Base-by-base conservation (phyloP, 2,329 filamentous ascomycete genomes). In the Diaporthe ampelina region DNA sequence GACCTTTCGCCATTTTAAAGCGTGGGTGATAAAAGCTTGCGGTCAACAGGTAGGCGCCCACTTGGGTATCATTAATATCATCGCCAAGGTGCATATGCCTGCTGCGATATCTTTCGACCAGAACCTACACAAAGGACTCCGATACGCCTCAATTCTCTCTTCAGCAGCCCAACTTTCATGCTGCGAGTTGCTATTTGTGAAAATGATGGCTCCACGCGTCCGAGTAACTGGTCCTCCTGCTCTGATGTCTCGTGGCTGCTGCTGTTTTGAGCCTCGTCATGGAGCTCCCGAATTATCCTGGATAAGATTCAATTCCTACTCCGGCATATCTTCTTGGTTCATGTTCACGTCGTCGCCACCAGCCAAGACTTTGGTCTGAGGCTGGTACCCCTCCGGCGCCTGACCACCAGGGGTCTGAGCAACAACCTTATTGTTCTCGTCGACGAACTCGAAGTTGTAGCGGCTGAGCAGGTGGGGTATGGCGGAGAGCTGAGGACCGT, bases 401-500 rank as follows among this genome's bases (percentile, higher is more conserved):
- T 89, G 90, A 3, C 90, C 88, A 8, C 95, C 95, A 0, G 95
- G 95, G 4, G 95, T 98, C 37, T 92, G 89, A 3, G 95, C 94
- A 29, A 96, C 94, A 9, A 97, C 92, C 73, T 97, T 93, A 74
- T 95, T 96, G 65, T 94, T 90, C 85, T 99, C 97, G 82, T 99
- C 95, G 58, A 98, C 93, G 79, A 98, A 98, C 81, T 99, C 95
- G 81, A 98, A 98, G 84, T 98, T 97, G 86, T 98, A 99, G 72
- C 95, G 90, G 77, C 95, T 98, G 15, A 99, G 90, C 6, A 98
- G 89, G 82, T 99, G 97, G 0, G 97, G 97, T 73, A 99, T 98
- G 0, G 97, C 97, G 1, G 95, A 97, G 21, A 99, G 91, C 82
- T 99, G 97, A 6, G 97, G 97, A 0, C 97, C 97, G 82, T 99